Percentiles rank a stretch among this genome's conserved stretches.
phyloP scores from a whole-genome alignment of 768 basidiomycete species.

The Suillus alpinus region DNA sequence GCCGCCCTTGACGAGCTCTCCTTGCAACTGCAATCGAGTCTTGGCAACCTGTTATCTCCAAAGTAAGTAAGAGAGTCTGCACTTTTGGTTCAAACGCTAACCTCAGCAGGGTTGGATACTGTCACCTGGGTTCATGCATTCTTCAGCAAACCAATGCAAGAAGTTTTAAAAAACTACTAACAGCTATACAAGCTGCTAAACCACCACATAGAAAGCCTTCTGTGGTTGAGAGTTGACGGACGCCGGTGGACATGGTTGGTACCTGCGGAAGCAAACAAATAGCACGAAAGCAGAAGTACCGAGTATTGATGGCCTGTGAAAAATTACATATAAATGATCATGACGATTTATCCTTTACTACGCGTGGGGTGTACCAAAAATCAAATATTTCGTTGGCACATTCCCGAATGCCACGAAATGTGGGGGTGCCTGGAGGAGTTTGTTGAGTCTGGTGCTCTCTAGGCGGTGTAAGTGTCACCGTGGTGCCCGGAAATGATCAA shows the following conservation, averaged over 20 bases:
- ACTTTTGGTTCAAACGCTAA: slow-evolving; percentile 3
- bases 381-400: neutral
- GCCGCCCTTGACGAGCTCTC: slow-evolving; percentile 81
- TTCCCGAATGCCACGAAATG: neutral
- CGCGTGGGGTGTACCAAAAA: neutral
- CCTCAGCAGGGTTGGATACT: slow-evolving; percentile 72
- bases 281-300: neutral
- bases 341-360: neutral
- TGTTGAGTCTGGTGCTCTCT: too few species aligned
- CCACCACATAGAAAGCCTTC: slow-evolving; percentile 91
- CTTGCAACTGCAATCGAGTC: slow-evolving; percentile 94
- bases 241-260: neutral
- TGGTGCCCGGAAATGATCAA: neutral
- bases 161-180: slow-evolving; percentile 34
- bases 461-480: too few species aligned
- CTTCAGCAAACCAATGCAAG: neutral
- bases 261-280: neutral
- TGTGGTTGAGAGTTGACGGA: slow-evolving; percentile 51
- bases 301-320: neutral
- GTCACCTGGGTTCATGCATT: slow-evolving; percentile 31
- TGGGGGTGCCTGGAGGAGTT: too few species aligned
- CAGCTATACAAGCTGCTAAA: slow-evolving; percentile 88
- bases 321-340: neutral
- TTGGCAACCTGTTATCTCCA: slow-evolving; percentile 61
- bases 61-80: neutral